A percentile compares a stretch with the other conserved stretches of the same genome.
Conservation (phyloP, 768 basidiomycete genomes). For the Paxillus involutus region DNA sequence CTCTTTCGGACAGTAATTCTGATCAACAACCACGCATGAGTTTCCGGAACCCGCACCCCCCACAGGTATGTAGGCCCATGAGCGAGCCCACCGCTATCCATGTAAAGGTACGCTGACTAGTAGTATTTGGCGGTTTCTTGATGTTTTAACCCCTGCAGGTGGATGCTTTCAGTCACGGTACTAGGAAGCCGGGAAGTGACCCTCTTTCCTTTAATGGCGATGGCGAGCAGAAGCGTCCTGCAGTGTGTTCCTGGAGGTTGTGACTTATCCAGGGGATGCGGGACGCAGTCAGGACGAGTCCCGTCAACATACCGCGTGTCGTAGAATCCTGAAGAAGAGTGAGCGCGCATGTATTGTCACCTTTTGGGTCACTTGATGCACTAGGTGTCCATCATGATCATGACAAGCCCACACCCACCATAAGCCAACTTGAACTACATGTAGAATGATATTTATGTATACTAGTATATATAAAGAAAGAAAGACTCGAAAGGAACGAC, state of each 20-base stretch:
- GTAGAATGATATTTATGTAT: no score
- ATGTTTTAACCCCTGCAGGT: constrained; percentile 20
- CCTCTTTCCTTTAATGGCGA: constrained; percentile 22
- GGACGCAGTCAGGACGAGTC: no score
- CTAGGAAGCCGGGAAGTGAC: constrained; percentile 21
- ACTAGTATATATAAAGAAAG: no score
- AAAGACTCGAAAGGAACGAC: no score
- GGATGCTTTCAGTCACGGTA: constrained; percentile 24
- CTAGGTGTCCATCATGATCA: no score
- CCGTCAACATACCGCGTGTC: no score
- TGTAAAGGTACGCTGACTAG: constrained; percentile 14
- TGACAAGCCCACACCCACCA: no score
- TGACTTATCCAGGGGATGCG: not conserved
- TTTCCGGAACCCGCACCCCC: constrained; percentile 13
- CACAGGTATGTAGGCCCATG: constrained; percentile 12
- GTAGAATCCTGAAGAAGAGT: no score
- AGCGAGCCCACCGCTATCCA: constrained; percentile 26
- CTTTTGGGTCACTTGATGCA: no score
- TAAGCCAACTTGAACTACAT: no score
- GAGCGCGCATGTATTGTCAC: no score
- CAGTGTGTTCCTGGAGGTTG: not conserved
- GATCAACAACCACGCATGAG: constrained; percentile 16
- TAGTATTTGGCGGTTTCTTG: not conserved
- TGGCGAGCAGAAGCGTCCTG: constrained; percentile 16
- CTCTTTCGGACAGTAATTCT: constrained; percentile 13